Evolutionary conservation across 2,329 filamentous ascomycete genomes (phyloP), one percentile per base, ranked within the genome.

Genomic region (Stachybotrys elegans): DNA sequence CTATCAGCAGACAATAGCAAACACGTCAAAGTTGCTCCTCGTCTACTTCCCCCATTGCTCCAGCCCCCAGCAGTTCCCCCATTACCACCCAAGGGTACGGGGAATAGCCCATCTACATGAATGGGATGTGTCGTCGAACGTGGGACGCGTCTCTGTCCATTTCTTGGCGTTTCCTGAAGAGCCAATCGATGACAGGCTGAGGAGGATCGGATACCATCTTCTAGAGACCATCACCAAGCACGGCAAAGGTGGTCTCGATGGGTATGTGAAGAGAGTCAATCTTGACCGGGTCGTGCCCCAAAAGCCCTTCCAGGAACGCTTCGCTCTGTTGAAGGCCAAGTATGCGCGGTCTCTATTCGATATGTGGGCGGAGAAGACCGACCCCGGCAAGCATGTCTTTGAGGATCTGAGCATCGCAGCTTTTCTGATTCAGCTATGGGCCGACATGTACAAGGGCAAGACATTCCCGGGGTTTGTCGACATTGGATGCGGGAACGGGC

Each of bases 401-500:
- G 93, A 98, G 61, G 92, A 97, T 59, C 69, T 98, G 17, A 79
- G 82, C 4, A 96, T 98, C 49, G 87, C 92, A 0, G 87, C 92
- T 0, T 98, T 96, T 56, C 70, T 97, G 42, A 88, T 97, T 21
- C 91, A 96, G 68, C 69, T 97, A 3, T 98, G 93, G 93, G 68
- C 71, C 12, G 81, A 85, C 46, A 92, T 95, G 83, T 97, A 97
- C 60, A 58, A 55, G 29, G 60, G 59, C 34, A 46, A 39, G 1
- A 48, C 52, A 0, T 96, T 95, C 55, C 88, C 89, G 0, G 91
- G 92, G 1, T 98, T 97, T 57, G 87, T 96, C 17, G 93, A 98
- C 58, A 89, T 98, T 37, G 93, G 92, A 5, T 97, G 93, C 59
- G 93, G 93, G 2, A 98, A 97, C 58, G 93, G 93, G 1, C 72